Evolutionary conservation across 192 early-diverging fungal genomes (phyloP), one percentile per base, ranked within the genome.

Genomic region (Coemansia sp.): DNA sequence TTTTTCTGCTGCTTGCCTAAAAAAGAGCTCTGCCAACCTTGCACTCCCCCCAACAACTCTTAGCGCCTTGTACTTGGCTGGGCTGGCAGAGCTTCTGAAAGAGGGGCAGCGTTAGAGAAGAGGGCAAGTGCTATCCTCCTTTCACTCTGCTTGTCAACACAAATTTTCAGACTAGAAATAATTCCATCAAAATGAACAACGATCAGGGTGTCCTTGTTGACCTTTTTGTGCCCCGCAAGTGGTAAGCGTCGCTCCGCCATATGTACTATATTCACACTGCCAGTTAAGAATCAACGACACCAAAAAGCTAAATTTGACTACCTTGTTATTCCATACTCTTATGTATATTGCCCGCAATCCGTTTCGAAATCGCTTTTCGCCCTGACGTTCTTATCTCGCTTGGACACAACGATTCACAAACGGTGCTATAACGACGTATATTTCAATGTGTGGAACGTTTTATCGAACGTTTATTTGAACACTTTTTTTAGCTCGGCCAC

Each of bases 211-310:
- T 65, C 56, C 55, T 75, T 45, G 78, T 97, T 78, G 95, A 97
- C 84, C 89, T 95, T 71, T 97, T 96, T 91, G 89, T 94, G 67
- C 95, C 95, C 64, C 85, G 95, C 83, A 97, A 97, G 89, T 97
- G 95, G 91, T 93, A 82, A 80, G 83, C 84, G 72, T 71, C 66
- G 13, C 15, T 34, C 67, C 49, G 49, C 49, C 49, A 29, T 52
- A n/a, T 52, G 27, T 52, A 24, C 9, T 52, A 11, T 29, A 12
- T 2, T 15, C 10, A 12, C 10, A 22, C 24, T 52, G 27, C 10
- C 49, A 52, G 49, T 12, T 12, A 9, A 16, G 3, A 52, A 52
- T 29, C 24, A 52, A 52, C 49, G 18, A 3, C 49, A 52, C 22
- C 7, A 22, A 29, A 4, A 3, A 24, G 49, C 49, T 52, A 32